These are phyloP conservation scores for Trypethelium eluteriae DNA, from an alignment of 495 filamentous ascomycete genomes.

Conservation along the genomic window DNA sequence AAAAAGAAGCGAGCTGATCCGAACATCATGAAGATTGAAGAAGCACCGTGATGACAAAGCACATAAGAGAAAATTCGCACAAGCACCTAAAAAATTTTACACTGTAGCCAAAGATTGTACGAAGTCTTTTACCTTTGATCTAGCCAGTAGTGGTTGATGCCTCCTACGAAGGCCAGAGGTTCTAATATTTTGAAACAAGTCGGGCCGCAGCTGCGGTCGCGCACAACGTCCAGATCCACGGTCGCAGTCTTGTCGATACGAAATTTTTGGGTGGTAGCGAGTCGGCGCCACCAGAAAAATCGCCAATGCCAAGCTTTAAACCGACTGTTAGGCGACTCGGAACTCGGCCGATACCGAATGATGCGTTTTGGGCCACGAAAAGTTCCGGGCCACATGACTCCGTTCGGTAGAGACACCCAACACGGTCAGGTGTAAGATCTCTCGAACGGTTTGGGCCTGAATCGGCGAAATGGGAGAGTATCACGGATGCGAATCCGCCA, in stretches of 20 bases:
- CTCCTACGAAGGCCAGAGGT: background rate
- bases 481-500: background rate
- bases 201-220: background rate
- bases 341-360: constrained; percentile 1
- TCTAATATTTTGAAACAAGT: background rate
- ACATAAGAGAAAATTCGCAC: too few relatives aligned
- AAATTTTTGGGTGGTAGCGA: too few relatives aligned
- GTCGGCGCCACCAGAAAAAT: too few relatives aligned
- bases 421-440: background rate
- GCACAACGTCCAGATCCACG: background rate
- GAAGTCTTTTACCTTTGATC: background rate
- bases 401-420: background rate
- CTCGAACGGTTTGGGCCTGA: too few relatives aligned
- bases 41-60: too few relatives aligned
- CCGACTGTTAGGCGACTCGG: constrained; percentile 4
- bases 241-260: too few relatives aligned
- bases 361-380: background rate
- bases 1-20: background rate
- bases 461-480: background rate
- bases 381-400: background rate
- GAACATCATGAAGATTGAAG: too few relatives aligned
- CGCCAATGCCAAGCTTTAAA: background rate
- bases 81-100: too few relatives aligned
- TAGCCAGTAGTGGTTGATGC: background rate
- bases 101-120: background rate